phyloP scores from a whole-genome alignment of 148 eudicot genomes.

The Selenicereus undatus region DNA sequence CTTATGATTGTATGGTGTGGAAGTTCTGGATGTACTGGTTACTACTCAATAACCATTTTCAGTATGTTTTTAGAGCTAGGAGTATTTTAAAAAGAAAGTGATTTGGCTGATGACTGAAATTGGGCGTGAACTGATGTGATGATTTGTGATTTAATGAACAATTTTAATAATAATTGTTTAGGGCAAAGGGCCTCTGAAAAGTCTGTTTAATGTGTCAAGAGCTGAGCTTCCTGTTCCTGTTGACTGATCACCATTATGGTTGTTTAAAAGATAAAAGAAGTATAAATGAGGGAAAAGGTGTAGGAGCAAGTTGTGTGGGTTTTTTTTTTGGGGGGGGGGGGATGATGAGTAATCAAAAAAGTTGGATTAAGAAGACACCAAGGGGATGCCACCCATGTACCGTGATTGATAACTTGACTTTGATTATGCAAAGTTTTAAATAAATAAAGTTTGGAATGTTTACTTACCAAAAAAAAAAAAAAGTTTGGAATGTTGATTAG shows the following conservation, averaged over 20 bases:
- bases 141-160: not conserved
- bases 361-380: no score
- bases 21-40: not conserved
- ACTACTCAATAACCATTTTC: not conserved
- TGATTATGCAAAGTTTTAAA: no score
- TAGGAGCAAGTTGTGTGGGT: not conserved
- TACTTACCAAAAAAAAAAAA: no score
- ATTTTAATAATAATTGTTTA: not conserved
- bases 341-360: no score
- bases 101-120: not conserved
- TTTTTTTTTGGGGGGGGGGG: no score
- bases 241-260: not conserved
- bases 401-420: no score
- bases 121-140: not conserved
- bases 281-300: not conserved
- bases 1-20: not conserved
- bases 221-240: not conserved
- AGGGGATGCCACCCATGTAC: no score
- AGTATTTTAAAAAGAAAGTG: not conserved
- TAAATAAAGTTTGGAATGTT: no score
- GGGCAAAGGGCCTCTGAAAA: not conserved
- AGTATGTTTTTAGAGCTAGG: not conserved
- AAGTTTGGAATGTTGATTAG: no score
- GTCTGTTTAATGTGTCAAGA: not conserved
- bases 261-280: not conserved